Evolutionary conservation across 208 protist species (phyloP).

Genomic region (Acanthamoeba quina): DNA sequence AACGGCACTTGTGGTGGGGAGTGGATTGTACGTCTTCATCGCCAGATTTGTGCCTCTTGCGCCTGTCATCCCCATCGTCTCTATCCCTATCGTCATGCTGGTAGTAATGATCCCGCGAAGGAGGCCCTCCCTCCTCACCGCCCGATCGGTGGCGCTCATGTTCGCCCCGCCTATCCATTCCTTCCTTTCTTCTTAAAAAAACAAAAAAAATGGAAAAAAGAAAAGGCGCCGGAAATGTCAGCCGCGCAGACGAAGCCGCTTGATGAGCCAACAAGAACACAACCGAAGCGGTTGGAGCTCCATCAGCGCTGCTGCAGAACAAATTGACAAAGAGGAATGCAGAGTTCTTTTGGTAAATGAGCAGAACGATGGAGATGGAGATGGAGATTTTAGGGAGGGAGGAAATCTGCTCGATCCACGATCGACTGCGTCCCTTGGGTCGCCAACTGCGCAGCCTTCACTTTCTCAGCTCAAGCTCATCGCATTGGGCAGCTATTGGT

Average conservation of each 20-base stretch:
- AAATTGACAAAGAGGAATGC: not conserved
- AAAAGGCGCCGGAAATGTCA: too few relatives aligned
- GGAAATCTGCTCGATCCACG: too few relatives aligned
- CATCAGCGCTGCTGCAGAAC: not conserved
- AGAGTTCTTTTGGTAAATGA: not conserved
- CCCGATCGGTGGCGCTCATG: not conserved
- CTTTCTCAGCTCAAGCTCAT: not conserved
- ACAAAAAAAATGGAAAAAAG: too few relatives aligned
- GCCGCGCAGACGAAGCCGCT: not conserved
- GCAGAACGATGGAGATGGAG: not conserved
- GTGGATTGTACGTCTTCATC: not conserved
- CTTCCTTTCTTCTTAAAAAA: too few relatives aligned
- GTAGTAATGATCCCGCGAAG: not conserved
- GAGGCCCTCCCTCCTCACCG: too few relatives aligned
- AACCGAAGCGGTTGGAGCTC: not conserved
- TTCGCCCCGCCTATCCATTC: not conserved
- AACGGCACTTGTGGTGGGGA: not conserved
- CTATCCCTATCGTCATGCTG: slow-evolving; percentile 8
- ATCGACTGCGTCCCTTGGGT: not conserved
- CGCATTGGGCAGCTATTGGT: not conserved
- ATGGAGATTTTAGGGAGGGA: too few relatives aligned
- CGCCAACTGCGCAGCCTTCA: not conserved
- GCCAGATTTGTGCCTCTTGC: not conserved
- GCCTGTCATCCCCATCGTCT: not conserved
- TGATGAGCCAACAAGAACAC: not conserved